Conservation (phyloP, 2,329 filamentous ascomycete species). For the Sporothrix phasma region DNA sequence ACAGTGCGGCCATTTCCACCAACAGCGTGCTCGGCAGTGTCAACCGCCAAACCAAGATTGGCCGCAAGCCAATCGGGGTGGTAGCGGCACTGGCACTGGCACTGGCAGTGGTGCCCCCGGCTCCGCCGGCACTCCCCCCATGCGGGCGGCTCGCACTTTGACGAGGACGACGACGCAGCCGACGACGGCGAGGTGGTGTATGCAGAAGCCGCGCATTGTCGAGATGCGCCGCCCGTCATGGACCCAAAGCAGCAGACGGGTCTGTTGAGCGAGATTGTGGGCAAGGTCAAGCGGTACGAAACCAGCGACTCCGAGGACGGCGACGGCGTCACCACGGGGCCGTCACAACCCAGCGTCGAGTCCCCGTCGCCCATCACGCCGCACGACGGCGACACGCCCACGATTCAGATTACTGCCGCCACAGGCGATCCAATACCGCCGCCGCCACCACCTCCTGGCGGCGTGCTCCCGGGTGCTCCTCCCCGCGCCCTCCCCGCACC, state of each 20-base stretch:
- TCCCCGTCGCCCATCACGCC: slow-evolving; percentile 59
- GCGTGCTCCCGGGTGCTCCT: slow-evolving; percentile 22
- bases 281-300: slow-evolving; percentile 64
- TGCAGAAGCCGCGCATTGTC: slow-evolving; percentile 70
- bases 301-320: slow-evolving; percentile 60
- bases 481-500: slow-evolving; percentile 32
- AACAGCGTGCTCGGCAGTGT: slow-evolving; percentile 67
- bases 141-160: slow-evolving; percentile 3
- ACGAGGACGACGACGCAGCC: slow-evolving; percentile 20
- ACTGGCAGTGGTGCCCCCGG: not conserved
- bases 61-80: slow-evolving; percentile 42
- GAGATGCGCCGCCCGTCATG: slow-evolving; percentile 60
- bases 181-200: slow-evolving; percentile 45
- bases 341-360: slow-evolving; percentile 66
- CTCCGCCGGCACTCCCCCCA: not conserved
- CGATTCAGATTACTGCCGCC: slow-evolving; percentile 45
- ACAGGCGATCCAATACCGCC: slow-evolving; percentile 37
- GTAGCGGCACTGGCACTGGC: not conserved
- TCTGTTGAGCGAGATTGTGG: slow-evolving; percentile 59
- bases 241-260: slow-evolving; percentile 57
- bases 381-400: slow-evolving; percentile 49
- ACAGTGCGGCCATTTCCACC: slow-evolving; percentile 30
- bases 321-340: slow-evolving; percentile 62
- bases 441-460: slow-evolving; percentile 37
- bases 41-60: slow-evolving; percentile 48